A percentile compares a stretch with the other conserved stretches of the same genome.
These are phyloP conservation scores for Schoenoplectus triqueter DNA, from an alignment of 202 grass and related monocot species.

Conservation along the genomic window DNA sequence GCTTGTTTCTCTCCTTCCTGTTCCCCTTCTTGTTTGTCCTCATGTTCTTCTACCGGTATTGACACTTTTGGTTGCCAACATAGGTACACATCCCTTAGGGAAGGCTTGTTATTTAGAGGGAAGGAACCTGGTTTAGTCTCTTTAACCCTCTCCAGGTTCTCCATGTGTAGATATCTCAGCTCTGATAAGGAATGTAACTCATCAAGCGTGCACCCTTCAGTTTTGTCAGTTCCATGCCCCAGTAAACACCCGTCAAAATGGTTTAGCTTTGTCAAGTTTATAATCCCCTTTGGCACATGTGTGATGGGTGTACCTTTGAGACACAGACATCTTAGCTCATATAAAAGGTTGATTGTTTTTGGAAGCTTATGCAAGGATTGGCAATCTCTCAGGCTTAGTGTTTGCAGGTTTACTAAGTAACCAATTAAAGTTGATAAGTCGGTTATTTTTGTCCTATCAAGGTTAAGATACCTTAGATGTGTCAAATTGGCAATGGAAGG, in stretches of 20 bases:
- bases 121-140: slow-evolving; percentile 44
- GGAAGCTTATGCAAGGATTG: slow-evolving; percentile 65
- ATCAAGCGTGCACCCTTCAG: slow-evolving; percentile 62
- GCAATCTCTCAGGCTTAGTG: slow-evolving; percentile 63
- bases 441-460: slow-evolving; percentile 67
- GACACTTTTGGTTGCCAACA: slow-evolving; percentile 44
- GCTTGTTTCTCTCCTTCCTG: slow-evolving; percentile 39
- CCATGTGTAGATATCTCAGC: slow-evolving; percentile 65
- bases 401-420: slow-evolving; percentile 74
- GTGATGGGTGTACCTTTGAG: slow-evolving; percentile 56
- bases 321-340: slow-evolving; percentile 62
- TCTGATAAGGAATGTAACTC: slow-evolving; percentile 63
- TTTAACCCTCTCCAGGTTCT: slow-evolving; percentile 71
- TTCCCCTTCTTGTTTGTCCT: slow-evolving; percentile 29
- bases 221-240: slow-evolving; percentile 46
- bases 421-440: slow-evolving; percentile 64
- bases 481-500: slow-evolving; percentile 66
- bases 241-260: slow-evolving; percentile 65
- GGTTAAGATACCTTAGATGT: slow-evolving; percentile 78
- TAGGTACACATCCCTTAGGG: slow-evolving; percentile 60
- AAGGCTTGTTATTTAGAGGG: slow-evolving; percentile 60
- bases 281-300: slow-evolving; percentile 69
- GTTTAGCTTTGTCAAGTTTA: slow-evolving; percentile 66
- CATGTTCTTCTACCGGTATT: slow-evolving; percentile 27
- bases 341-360: slow-evolving; percentile 57